phyloP scores from a whole-genome alignment of 129 eudicot species.

The Daucus carota region DH1_v3.0 NC_030385.2:5441501-5442000 shows the following conservation, averaged over 20 bases:
- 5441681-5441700: slow-evolving; percentile 43
- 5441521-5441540: neutral
- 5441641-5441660: slow-evolving; percentile 94
- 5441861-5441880: slow-evolving; percentile 90
- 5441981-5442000: neutral
- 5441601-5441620: slow-evolving; percentile 19
- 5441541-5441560: neutral
- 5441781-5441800: neutral
- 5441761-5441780: slow-evolving; percentile 2
- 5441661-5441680: slow-evolving; percentile 91
- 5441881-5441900: slow-evolving; percentile 50
- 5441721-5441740: slow-evolving; percentile 4
- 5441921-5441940: slow-evolving; percentile 3
- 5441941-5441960: slow-evolving; percentile 2
- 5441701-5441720: slow-evolving; percentile 60
- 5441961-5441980: neutral
- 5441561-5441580: neutral
- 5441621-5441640: slow-evolving; percentile 97
- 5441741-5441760: slow-evolving; percentile 3
- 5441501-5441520: neutral
- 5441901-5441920: slow-evolving; percentile 31
- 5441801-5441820: neutral
- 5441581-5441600: neutral
- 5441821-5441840: slow-evolving; percentile 70
- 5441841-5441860: slow-evolving; percentile 96